These are phyloP conservation scores for Echium plantagineum DNA, from an alignment of 257 asterid genomes.

Conservation along the genomic window DNA sequence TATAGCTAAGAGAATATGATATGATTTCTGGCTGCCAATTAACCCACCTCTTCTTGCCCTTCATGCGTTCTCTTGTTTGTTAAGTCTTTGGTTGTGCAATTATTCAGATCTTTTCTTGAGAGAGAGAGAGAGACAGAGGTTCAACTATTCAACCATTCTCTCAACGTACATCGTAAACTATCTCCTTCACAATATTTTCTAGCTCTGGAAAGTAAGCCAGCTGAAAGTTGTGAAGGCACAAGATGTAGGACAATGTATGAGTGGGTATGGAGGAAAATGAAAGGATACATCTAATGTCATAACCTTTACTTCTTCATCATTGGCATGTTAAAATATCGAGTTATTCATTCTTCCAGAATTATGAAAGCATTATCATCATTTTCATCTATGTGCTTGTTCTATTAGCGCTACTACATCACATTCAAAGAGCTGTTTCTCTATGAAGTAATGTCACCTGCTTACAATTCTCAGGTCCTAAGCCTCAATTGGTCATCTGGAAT, in stretches of 20 bases:
- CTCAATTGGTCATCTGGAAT: constrained; percentile 95
- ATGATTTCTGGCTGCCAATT: not conserved
- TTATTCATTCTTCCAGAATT: not conserved
- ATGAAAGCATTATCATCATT: not conserved
- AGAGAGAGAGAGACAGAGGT: not conserved
- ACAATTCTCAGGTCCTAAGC: constrained; percentile 58
- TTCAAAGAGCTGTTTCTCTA: not conserved
- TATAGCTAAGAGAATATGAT: too few relatives aligned
- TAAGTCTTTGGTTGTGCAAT: not conserved
- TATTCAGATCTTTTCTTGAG: not conserved
- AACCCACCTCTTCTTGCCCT: not conserved
- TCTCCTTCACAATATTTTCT: too few relatives aligned
- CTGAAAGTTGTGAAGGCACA: not conserved
- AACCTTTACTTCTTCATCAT: too few relatives aligned
- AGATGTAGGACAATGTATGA: not conserved
- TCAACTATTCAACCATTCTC: not conserved
- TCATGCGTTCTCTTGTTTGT: not conserved
- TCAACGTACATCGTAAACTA: not conserved
- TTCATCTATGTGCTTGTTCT: not conserved
- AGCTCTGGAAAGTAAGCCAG: not conserved
- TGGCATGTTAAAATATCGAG: too few relatives aligned
- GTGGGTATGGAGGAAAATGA: not conserved
- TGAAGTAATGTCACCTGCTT: not conserved
- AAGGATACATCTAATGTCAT: not conserved
- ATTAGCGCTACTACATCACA: not conserved